Percentiles rank a stretch among this genome's conserved stretches.
Evolutionary conservation across 495 filamentous ascomycete genomes (phyloP).

Genomic region (Sporormia fimetaria): DNA sequence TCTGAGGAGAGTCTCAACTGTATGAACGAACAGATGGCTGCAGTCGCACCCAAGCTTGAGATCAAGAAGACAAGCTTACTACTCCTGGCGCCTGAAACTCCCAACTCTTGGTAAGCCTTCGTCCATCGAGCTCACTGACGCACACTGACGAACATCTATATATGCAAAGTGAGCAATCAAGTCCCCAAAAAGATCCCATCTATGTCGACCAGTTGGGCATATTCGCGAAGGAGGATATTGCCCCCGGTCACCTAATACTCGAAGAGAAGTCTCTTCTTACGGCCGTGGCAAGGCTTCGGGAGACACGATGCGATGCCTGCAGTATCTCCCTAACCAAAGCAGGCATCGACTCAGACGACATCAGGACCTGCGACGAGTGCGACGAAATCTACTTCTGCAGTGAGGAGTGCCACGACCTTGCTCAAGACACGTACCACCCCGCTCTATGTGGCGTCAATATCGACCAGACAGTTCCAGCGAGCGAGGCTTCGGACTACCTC

Average conservation of each 20-base stretch:
- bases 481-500: slow-evolving; percentile 60
- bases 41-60: slow-evolving; percentile 20
- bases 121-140: slow-evolving; percentile 1
- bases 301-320: slow-evolving; percentile 75
- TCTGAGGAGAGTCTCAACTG: slow-evolving; percentile 51
- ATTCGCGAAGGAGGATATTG: slow-evolving; percentile 23
- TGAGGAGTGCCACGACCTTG: slow-evolving; percentile 54
- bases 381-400: slow-evolving; percentile 81
- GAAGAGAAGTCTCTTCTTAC: slow-evolving; percentile 24
- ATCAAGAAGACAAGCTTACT: slow-evolving; percentile 17
- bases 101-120: slow-evolving; percentile 6
- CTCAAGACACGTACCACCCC: slow-evolving; percentile 69
- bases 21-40: slow-evolving; percentile 15
- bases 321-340: slow-evolving; percentile 53
- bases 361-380: slow-evolving; percentile 57
- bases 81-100: slow-evolving; percentile 14
- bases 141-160: too few species aligned
- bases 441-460: slow-evolving; percentile 77
- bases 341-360: slow-evolving; percentile 30
- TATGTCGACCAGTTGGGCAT: slow-evolving; percentile 20
- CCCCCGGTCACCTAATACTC: slow-evolving; percentile 14
- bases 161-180: slow-evolving; percentile 3
- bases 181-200: neutral
- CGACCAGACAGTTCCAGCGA: slow-evolving; percentile 56
- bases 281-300: slow-evolving; percentile 43